Percentiles rank a stretch among this genome's conserved stretches.
phyloP scores from a whole-genome alignment of 106 monocot species.

The Dioscorea zingiberensis region DNA sequence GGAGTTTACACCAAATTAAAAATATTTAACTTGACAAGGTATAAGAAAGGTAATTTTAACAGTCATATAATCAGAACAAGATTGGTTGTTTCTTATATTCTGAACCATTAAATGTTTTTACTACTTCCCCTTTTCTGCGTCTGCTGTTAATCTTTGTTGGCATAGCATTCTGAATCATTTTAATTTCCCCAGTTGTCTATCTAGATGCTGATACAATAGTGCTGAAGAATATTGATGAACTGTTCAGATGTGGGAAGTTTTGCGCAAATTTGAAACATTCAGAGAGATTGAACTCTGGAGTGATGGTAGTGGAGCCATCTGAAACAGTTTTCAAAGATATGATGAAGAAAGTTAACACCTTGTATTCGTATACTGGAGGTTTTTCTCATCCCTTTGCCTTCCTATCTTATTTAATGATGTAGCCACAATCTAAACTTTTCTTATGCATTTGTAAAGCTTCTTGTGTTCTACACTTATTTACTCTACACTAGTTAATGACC shows the following conservation, averaged over 20 bases:
- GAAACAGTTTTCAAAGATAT: constrained; percentile 79
- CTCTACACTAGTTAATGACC: too few relatives aligned
- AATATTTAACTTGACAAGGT: constrained; percentile 88
- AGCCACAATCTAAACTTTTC: too few relatives aligned
- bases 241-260: constrained; percentile 88
- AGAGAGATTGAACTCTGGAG: constrained; percentile 98
- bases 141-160: neutral
- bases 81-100: too few relatives aligned
- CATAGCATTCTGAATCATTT: neutral
- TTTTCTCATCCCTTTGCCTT: constrained; percentile 4
- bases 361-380: constrained; percentile 99
- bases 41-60: constrained; percentile 77
- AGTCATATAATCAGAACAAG: too few relatives aligned
- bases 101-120: too few relatives aligned
- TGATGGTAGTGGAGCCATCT: constrained; percentile 98
- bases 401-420: too few relatives aligned
- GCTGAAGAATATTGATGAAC: constrained; percentile 88
- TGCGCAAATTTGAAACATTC: constrained; percentile 99
- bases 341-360: constrained; percentile 76
- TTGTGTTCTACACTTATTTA: too few relatives aligned
- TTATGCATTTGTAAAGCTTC: too few relatives aligned
- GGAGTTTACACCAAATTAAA: constrained; percentile 98
- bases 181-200: constrained; percentile 76
- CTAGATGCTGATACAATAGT: constrained; percentile 99
- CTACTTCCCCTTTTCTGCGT: too few relatives aligned